These are phyloP conservation scores for Echria macrotheca DNA, from an alignment of 495 filamentous ascomycete genomes.

Conservation along the genomic window DNA sequence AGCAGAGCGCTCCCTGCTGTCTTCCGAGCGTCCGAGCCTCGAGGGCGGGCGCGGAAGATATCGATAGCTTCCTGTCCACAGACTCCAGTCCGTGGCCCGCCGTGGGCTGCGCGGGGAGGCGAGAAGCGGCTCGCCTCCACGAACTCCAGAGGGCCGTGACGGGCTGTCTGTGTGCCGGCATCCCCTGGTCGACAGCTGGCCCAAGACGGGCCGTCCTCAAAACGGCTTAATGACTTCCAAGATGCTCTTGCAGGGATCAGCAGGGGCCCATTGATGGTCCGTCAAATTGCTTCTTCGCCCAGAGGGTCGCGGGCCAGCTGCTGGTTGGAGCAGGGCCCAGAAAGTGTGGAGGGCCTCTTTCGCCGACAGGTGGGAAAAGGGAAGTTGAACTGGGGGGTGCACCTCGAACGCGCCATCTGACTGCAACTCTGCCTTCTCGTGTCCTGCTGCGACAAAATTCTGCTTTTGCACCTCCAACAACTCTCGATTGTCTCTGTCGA, in stretches of 20 bases:
- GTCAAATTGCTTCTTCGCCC: constrained; percentile 29
- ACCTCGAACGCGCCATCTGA: constrained; percentile 2
- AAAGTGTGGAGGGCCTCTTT: constrained; percentile 7
- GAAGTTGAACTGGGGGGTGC: background rate
- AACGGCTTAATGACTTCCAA: constrained; percentile 21
- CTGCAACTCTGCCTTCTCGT: background rate
- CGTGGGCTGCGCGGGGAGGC: background rate
- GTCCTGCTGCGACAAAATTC: constrained; percentile 1
- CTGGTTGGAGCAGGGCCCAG: constrained; percentile 13
- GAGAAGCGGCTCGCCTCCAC: no score
- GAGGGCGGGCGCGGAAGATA: background rate
- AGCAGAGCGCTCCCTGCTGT: background rate
- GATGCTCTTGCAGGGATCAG: constrained; percentile 24
- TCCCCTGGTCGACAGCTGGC: constrained; percentile 11
- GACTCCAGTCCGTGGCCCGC: background rate
- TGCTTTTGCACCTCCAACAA: no score
- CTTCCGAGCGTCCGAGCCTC: background rate
- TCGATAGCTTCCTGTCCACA: no score
- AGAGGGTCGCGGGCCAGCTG: constrained; percentile 21
- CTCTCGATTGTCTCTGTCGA: no score
- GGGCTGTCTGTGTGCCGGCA: no score
- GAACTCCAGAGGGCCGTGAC: no score
- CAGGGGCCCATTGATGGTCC: constrained; percentile 29
- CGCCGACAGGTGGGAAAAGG: constrained; percentile 4
- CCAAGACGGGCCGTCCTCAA: constrained; percentile 9